phyloP scores from a whole-genome alignment of 2,329 filamentous ascomycete genomes.

The Penicillium paneum region DNA sequence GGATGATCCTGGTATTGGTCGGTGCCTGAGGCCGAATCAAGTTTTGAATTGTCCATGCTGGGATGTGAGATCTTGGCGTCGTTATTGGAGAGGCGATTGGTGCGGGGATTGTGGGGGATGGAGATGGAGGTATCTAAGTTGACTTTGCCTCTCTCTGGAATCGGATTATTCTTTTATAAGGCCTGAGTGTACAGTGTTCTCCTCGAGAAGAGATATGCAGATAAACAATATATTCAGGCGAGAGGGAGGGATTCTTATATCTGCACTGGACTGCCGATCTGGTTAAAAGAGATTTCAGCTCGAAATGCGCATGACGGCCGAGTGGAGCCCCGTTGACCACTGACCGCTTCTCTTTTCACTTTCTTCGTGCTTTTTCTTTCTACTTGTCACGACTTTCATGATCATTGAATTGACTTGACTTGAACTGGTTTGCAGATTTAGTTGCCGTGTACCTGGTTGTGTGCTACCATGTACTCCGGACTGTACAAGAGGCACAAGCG shows the following conservation, averaged over 20 bases:
- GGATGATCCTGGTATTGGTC: slow-evolving; percentile 14
- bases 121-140: neutral
- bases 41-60: neutral
- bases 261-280: neutral
- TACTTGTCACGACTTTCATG: neutral
- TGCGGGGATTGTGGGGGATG: slow-evolving; percentile 7
- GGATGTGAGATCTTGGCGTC: neutral
- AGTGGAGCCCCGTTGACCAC: neutral
- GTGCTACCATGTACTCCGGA: neutral
- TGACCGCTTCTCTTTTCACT: neutral
- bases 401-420: neutral
- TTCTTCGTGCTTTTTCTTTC: neutral
- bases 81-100: neutral
- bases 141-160: neutral
- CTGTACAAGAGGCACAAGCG: neutral
- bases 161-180: neutral
- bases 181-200: neutral
- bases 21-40: neutral
- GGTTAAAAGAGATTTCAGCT: slow-evolving; percentile 1
- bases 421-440: neutral
- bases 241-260: neutral
- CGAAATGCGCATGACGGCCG: neutral
- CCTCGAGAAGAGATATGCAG: neutral
- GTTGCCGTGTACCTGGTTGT: neutral
- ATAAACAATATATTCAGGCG: neutral